phyloP scores from a whole-genome alignment of 805 yeast genomes.

The Isabelozyma gotoi region DNA sequence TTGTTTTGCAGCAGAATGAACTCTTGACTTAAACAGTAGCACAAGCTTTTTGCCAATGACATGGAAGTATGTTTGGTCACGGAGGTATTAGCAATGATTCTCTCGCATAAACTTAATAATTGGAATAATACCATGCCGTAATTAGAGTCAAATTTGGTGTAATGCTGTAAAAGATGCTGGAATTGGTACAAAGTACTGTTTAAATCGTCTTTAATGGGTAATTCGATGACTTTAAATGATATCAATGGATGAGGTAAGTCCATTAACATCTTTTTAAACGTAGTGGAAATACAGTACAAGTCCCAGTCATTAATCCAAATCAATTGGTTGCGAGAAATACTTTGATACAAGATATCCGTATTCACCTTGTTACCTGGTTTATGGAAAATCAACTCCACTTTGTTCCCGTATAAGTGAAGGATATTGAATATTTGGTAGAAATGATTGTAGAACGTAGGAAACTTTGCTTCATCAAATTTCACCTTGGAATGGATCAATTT shows the following conservation, averaged over 20 bases:
- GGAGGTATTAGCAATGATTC: constrained; percentile 33
- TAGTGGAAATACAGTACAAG: constrained; percentile 49
- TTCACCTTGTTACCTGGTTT: constrained; percentile 54
- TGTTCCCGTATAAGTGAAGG: constrained; percentile 40
- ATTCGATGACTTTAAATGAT: constrained; percentile 44
- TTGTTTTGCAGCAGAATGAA: constrained; percentile 35
- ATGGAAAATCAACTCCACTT: constrained; percentile 50
- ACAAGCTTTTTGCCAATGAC: constrained; percentile 46
- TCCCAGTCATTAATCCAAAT: constrained; percentile 58
- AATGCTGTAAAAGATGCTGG: constrained; percentile 25
- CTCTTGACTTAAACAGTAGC: constrained; percentile 59
- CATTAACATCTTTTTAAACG: constrained; percentile 46
- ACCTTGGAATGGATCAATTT: constrained; percentile 21
- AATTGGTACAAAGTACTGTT: constrained; percentile 42
- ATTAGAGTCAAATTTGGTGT: constrained; percentile 15
- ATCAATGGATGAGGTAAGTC: constrained; percentile 56
- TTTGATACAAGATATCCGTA: constrained; percentile 46
- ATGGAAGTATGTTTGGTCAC: constrained; percentile 44
- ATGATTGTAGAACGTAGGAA: constrained; percentile 32
- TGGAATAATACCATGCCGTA: constrained; percentile 40
- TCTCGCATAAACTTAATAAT: constrained; percentile 37
- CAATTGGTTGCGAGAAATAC: constrained; percentile 54
- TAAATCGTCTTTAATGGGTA: constrained; percentile 55
- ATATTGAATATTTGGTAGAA: constrained; percentile 55
- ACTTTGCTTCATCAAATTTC: constrained; percentile 10